These are phyloP conservation scores for Pontederia paniculata DNA, from an alignment of 176 grass and related monocot genomes.

Conservation along the genomic window DNA sequence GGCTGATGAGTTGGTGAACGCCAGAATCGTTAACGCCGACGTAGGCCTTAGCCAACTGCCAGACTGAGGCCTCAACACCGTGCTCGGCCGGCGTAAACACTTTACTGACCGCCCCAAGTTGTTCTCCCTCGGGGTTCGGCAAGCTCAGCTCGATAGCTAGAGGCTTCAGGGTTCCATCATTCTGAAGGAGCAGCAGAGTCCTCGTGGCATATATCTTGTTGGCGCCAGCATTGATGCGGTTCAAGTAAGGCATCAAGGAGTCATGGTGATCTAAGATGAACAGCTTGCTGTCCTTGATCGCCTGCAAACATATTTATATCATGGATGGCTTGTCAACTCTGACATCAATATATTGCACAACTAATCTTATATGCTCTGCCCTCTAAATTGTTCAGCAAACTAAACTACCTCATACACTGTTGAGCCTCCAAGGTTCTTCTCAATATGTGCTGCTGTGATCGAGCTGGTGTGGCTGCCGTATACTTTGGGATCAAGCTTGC, in stretches of 20 bases:
- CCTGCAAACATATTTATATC: constrained; percentile 22
- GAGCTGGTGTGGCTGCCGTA: constrained; percentile 75
- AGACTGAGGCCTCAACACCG: not conserved
- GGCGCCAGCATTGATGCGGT: constrained; percentile 43
- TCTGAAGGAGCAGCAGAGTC: not conserved
- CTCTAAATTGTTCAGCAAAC: not conserved
- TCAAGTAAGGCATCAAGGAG: constrained; percentile 61
- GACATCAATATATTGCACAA: not conserved
- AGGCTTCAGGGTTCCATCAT: not conserved
- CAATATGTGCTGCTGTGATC: constrained; percentile 57
- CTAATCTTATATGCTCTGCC: no score
- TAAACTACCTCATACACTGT: constrained; percentile 40
- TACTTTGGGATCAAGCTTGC: constrained; percentile 47
- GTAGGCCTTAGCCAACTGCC: not conserved
- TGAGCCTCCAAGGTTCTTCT: constrained; percentile 47
- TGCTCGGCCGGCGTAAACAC: not conserved
- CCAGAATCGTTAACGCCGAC: not conserved
- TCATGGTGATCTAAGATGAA: constrained; percentile 93
- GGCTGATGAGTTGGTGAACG: not conserved
- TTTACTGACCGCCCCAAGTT: not conserved
- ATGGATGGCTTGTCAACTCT: not conserved
- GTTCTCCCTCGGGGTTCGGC: not conserved
- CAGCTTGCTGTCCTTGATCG: constrained; percentile 46
- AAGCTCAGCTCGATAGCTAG: not conserved
- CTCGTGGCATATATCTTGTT: constrained; percentile 32